phyloP scores from a whole-genome alignment of 192 early-diverging fungal species.

The Entomortierella parvispora region DNA sequence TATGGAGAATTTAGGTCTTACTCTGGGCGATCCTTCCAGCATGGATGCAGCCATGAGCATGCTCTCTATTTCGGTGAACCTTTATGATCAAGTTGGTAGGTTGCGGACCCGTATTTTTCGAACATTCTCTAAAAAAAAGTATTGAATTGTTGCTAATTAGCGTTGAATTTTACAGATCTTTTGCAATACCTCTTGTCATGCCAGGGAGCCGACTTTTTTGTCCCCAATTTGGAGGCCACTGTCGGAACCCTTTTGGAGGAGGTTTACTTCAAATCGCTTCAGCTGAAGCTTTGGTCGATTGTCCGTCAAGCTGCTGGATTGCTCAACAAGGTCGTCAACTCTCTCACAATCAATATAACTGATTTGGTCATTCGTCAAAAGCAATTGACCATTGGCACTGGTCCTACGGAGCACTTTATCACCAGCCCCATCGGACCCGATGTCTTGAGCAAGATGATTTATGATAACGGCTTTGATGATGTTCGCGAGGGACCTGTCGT shows the following conservation, averaged over 20 bases:
- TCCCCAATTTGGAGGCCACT: slow-evolving; percentile 63
- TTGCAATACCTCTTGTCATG: slow-evolving; percentile 83
- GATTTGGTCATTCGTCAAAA: slow-evolving; percentile 83
- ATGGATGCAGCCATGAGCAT: slow-evolving; percentile 67
- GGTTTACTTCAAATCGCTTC: slow-evolving; percentile 82
- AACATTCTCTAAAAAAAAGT: background rate
- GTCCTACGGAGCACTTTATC: slow-evolving; percentile 73
- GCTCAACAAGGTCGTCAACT: slow-evolving; percentile 77
- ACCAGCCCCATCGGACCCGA: slow-evolving; percentile 76
- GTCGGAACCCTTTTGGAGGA: slow-evolving; percentile 78
- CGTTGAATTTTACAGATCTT: slow-evolving; percentile 55
- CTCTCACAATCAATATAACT: slow-evolving; percentile 80
- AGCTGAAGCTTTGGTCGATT: slow-evolving; percentile 79
- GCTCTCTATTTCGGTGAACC: slow-evolving; percentile 70
- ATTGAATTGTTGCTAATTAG: background rate
- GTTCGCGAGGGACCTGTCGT: slow-evolving; percentile 85
- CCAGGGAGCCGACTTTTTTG: slow-evolving; percentile 64
- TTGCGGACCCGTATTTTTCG: background rate
- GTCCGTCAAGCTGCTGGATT: slow-evolving; percentile 85
- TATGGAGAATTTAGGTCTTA: slow-evolving; percentile 64
- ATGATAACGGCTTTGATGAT: slow-evolving; percentile 73
- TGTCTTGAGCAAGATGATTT: slow-evolving; percentile 72
- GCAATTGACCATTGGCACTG: slow-evolving; percentile 81
- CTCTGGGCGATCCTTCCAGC: slow-evolving; percentile 71
- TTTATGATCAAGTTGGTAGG: slow-evolving; percentile 80